Evolutionary conservation across 352 stramenopile genomes (phyloP).

Genomic region (Globisporangium paroecandrum): DNA sequence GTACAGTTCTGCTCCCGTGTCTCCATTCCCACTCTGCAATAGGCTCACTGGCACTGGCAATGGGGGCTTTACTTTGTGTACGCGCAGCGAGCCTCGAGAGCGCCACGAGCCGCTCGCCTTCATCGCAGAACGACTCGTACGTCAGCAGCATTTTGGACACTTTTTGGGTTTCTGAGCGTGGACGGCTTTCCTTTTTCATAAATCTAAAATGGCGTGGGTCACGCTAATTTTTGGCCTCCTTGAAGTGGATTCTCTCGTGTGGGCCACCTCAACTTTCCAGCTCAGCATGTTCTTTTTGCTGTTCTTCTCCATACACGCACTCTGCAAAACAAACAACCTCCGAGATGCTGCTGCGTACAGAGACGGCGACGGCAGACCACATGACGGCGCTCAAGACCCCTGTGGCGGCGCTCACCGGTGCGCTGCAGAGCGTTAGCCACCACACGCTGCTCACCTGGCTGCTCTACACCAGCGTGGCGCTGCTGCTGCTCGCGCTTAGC

Average conservation of each 20-base stretch:
- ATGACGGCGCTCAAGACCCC: slow-evolving; percentile 12
- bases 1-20: slow-evolving; percentile 43
- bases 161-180: neutral
- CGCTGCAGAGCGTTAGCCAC: slow-evolving; percentile 27
- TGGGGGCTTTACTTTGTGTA: neutral
- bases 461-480: slow-evolving; percentile 58
- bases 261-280: neutral
- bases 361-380: neutral
- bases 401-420: neutral
- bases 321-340: neutral
- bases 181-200: neutral
- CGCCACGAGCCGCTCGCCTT: slow-evolving; percentile 40
- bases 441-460: slow-evolving; percentile 50
- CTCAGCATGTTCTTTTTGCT: slow-evolving; percentile 1
- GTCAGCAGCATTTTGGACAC: slow-evolving; percentile 30
- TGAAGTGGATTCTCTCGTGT: slow-evolving; percentile 12
- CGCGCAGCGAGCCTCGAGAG: slow-evolving; percentile 31
- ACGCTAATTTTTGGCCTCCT: neutral
- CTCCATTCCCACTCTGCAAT: slow-evolving; percentile 57
- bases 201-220: neutral
- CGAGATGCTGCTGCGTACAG: slow-evolving; percentile 19
- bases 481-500: slow-evolving; percentile 57
- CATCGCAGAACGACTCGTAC: slow-evolving; percentile 46
- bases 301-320: neutral
- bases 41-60: neutral